These are phyloP conservation scores for Corchorus olitorius DNA, from an alignment of 345 rosid species.

Conservation along the genomic window DNA sequence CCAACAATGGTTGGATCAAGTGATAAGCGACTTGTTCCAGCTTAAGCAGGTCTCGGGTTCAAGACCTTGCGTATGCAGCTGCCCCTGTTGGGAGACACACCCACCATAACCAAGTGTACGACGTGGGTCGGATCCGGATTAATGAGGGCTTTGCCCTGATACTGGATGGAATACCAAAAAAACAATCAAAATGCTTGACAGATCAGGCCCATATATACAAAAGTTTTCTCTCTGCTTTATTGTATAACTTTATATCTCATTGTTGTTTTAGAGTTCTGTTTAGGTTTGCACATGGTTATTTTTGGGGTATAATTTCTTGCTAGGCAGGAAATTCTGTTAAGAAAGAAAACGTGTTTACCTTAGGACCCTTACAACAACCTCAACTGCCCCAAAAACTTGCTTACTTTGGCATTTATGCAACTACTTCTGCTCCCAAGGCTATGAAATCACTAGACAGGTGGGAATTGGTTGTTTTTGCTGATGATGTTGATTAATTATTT, in stretches of 20 bases:
- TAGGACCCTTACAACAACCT: background rate
- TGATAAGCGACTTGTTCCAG: too few species aligned
- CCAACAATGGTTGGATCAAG: too few species aligned
- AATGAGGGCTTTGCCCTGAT: too few species aligned
- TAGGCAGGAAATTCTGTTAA: background rate
- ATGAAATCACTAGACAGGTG: background rate
- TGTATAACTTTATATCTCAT: background rate
- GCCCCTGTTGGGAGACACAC: too few species aligned
- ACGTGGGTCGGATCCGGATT: too few species aligned
- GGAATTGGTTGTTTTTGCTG: background rate
- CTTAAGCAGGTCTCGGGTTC: too few species aligned
- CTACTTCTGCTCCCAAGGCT: background rate
- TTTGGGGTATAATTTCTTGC: background rate
- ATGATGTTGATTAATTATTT: constrained; percentile 1
- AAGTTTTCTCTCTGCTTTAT: too few species aligned
- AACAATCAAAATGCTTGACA: too few species aligned
- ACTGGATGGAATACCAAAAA: too few species aligned
- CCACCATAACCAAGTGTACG: too few species aligned
- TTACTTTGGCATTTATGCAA: background rate
- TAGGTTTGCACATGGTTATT: background rate
- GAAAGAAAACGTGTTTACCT: background rate
- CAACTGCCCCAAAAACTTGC: constrained; percentile 8
- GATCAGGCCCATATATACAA: too few species aligned
- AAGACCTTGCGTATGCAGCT: too few species aligned
- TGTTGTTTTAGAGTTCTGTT: background rate